Base-by-base conservation (phyloP, 1,139 yeast genomes). In the Candida sp. region DNA sequence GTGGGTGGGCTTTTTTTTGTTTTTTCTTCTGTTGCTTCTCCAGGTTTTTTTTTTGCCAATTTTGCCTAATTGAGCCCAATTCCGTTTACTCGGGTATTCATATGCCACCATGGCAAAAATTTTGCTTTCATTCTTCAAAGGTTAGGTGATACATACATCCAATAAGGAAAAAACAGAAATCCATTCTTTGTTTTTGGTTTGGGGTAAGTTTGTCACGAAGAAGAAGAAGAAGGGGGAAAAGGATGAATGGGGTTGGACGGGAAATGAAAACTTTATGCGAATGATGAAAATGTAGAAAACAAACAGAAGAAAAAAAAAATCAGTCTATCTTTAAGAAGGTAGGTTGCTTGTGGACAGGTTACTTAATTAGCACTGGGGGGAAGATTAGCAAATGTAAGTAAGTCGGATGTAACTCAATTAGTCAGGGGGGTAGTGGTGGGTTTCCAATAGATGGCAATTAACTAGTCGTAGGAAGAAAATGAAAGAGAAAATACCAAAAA, bases 111-210 rank as follows among this genome's bases (percentile, higher is more conserved):
- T 17, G 17, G 17, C 2, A 17, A 17, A 17, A 17, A 17, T 17
- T 17, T 17, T 17, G 17, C 17, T 17, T 2, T 17, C 17, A 17
- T 17, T 17, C 17, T 17, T 17, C 17, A 17, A 17, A 17, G 17
- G 17, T 17, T 17, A 17, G 17, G 17, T 17, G 2, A 45, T 56
- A 66, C 71, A 46, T 66, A 67, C 71, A 67, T 41, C 73, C 73
- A 51, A 69, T 53, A 46, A 69, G 63, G 53, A 69, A 68, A 52
- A 69, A 69, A 58, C 67, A 64, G 50, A 64, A 68, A 49, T 68
- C 72, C 72, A 68, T 67, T 5, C 22, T 54, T 32, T 23, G 17
- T 17, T 17, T 17, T 17, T 2, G 17, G 17, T 12, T 28, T 12
- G 17, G 22, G 12, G 34, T n/a, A 12, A n/a, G 2, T 31, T 11